Evolutionary conservation across 495 filamentous ascomycete species (phyloP).

Genomic region (Podospora sp.): DNA sequence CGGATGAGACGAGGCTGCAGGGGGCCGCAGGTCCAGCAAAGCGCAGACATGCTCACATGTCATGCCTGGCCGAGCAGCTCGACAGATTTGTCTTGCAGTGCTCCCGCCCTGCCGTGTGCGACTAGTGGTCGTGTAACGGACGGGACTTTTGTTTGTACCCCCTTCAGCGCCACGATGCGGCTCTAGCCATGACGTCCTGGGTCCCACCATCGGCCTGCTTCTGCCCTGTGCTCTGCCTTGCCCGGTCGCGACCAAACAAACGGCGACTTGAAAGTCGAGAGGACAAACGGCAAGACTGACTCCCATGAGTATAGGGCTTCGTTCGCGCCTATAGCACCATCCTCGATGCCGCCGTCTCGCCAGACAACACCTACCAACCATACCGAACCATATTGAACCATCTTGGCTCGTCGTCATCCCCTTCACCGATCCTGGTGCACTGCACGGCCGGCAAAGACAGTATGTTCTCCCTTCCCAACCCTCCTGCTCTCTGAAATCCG

Average conservation of each 20-base stretch:
- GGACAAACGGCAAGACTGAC: background rate
- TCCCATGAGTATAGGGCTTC: slow-evolving; percentile 45
- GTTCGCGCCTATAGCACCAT: slow-evolving; percentile 57
- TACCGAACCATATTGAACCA: slow-evolving; percentile 49
- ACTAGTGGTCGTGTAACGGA: background rate
- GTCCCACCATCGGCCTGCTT: background rate
- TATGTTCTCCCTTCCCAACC: slow-evolving; percentile 19
- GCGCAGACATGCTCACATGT: background rate
- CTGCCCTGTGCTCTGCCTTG: slow-evolving; percentile 1
- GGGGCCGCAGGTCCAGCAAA: background rate
- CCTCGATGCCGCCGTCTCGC: slow-evolving; percentile 42
- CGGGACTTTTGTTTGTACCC: background rate
- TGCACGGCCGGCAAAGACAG: slow-evolving; percentile 44
- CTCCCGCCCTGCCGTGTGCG: background rate
- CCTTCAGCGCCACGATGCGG: background rate
- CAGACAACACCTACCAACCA: slow-evolving; percentile 37
- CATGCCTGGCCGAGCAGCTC: too few relatives aligned
- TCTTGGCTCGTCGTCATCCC: slow-evolving; percentile 35
- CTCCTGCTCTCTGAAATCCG: background rate
- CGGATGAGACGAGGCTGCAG: background rate
- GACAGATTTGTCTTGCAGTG: background rate
- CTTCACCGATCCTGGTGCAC: slow-evolving; percentile 41
- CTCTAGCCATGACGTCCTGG: background rate
- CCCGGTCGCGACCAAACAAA: background rate
- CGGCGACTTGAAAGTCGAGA: background rate